These are phyloP conservation scores for Lactarius sanguifluus DNA, from an alignment of 768 basidiomycete genomes.

Conservation along the genomic window DNA sequence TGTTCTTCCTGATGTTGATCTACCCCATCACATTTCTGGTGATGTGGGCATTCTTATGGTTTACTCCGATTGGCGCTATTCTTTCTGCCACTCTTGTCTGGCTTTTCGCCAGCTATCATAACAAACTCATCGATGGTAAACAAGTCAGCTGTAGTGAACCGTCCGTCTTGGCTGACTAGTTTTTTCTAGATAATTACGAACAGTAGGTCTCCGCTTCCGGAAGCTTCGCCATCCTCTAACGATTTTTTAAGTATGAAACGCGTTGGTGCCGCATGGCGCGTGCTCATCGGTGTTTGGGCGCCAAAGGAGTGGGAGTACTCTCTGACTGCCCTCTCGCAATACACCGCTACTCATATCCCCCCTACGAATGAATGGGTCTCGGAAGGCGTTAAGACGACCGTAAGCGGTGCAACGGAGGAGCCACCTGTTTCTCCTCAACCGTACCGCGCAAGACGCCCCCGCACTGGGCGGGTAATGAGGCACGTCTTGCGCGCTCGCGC, in stretches of 20 bases:
- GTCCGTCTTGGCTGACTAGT: not conserved
- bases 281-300: constrained; percentile 93
- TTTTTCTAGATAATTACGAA: constrained; percentile 64
- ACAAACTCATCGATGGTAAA: constrained; percentile 79
- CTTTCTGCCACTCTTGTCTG: constrained; percentile 69
- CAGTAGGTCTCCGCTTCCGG: constrained; percentile 45
- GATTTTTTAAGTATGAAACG: constrained; percentile 60
- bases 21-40: constrained; percentile 85
- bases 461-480: constrained; percentile 81
- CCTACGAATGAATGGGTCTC: constrained; percentile 74
- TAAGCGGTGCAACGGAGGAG: constrained; percentile 31
- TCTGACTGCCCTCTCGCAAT: constrained; percentile 66
- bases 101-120: constrained; percentile 83
- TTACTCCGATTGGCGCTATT: constrained; percentile 70
- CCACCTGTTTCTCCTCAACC: constrained; percentile 24
- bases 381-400: constrained; percentile 37
- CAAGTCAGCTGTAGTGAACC: constrained; percentile 28
- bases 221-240: constrained; percentile 27
- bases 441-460: constrained; percentile 48
- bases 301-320: constrained; percentile 83
- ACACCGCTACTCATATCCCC: constrained; percentile 64
- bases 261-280: constrained; percentile 90
- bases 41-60: constrained; percentile 82
- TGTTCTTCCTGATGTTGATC: constrained; percentile 68
- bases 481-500: constrained; percentile 87